A percentile compares a stretch with the other conserved stretches of the same genome.
Evolutionary conservation across 192 early-diverging fungal genomes (phyloP).

Genomic region (Coemansia sp.): DNA sequence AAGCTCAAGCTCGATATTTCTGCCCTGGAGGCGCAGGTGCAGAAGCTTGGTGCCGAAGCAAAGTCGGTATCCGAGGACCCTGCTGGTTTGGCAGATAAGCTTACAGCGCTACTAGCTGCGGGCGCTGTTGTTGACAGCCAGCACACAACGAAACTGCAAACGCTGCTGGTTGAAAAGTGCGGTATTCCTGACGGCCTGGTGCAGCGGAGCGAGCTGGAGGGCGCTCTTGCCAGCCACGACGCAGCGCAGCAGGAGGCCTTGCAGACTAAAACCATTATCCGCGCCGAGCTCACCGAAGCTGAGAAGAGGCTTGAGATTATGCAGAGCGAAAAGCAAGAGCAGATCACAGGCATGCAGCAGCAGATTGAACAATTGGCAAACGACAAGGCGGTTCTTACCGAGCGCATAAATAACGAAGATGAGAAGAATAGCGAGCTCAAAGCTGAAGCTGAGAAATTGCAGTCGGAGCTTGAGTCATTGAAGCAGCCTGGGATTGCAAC

Average conservation of each 20-base stretch:
- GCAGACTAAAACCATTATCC: conserved; percentile 34
- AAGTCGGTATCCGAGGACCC: conserved; percentile 10
- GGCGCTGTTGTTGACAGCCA: neutral
- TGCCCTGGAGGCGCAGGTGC: conserved; percentile 7
- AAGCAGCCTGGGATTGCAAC: neutral
- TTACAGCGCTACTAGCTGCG: conserved; percentile 6
- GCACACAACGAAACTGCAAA: neutral
- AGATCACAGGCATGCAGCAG: neutral
- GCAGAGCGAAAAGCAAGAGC: conserved; percentile 12
- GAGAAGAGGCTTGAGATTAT: conserved; percentile 16
- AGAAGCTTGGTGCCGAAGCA: conserved; percentile 7
- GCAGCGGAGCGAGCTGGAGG: conserved; percentile 19
- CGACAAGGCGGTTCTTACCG: neutral
- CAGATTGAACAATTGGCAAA: conserved; percentile 11
- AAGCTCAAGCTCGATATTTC: conserved; percentile 39
- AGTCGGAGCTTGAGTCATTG: neutral
- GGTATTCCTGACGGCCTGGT: conserved; percentile 36
- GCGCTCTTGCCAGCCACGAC: conserved; percentile 9
- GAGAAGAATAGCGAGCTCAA: neutral
- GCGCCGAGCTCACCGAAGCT: conserved; percentile 24
- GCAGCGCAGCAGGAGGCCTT: conserved; percentile 15
- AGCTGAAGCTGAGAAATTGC: neutral
- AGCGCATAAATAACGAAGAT: neutral
- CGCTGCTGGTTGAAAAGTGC: conserved; percentile 15
- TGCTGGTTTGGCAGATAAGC: conserved; percentile 12